Percentiles rank a stretch among this genome's conserved stretches.
Conservation (phyloP, 257 asterid genomes). For the Oldenlandia corymbosa region DNA sequence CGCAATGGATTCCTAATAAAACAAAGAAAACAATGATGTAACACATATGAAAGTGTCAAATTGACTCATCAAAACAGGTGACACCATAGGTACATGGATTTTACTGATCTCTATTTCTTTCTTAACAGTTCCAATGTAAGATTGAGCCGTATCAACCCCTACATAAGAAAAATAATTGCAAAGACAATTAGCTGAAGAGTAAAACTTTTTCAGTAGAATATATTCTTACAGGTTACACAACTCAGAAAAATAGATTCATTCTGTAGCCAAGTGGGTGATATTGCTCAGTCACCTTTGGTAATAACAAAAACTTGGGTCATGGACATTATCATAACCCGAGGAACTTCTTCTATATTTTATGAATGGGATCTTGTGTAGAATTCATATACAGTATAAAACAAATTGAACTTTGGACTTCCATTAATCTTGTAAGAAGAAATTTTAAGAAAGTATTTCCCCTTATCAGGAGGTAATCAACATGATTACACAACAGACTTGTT, state of each 20-base stretch:
- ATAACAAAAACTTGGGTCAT: no score
- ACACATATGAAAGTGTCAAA: background rate
- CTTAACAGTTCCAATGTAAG: slow-evolving; percentile 89
- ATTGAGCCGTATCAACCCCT: slow-evolving; percentile 81
- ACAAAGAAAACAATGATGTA: slow-evolving; percentile 12
- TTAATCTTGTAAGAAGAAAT: background rate
- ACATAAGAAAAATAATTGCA: slow-evolving; percentile 10
- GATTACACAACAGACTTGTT: background rate
- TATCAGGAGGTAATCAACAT: background rate
- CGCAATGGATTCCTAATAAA: slow-evolving; percentile 84
- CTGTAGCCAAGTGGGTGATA: background rate
- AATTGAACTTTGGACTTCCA: background rate
- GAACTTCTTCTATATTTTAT: background rate
- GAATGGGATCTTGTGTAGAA: background rate
- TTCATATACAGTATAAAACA: background rate
- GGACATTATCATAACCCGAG: no score
- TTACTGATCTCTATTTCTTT: slow-evolving; percentile 98
- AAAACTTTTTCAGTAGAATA: background rate
- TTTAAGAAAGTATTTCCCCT: background rate
- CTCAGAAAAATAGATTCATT: background rate
- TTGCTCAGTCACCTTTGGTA: background rate
- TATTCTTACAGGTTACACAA: background rate
- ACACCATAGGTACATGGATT: slow-evolving; percentile 60
- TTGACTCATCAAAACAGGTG: slow-evolving; percentile 2
- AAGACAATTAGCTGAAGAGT: background rate